These are phyloP conservation scores for Lactarius deliciosus DNA, from an alignment of 768 basidiomycete species.

Conservation along the genomic window DNA sequence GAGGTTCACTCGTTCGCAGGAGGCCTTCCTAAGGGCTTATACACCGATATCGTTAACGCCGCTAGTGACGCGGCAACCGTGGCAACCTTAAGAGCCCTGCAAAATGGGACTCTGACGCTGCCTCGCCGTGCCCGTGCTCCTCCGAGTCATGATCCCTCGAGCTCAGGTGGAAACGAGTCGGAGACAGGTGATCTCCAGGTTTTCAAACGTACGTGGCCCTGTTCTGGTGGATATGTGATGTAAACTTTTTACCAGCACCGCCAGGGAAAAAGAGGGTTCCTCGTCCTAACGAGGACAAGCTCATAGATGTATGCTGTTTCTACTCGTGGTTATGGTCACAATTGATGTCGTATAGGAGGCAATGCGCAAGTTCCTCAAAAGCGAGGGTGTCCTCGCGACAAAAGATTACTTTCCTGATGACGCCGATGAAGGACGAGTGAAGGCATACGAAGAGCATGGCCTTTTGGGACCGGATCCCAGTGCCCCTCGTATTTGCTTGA, in stretches of 20 bases:
- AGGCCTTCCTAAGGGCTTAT: neutral
- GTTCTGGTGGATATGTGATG: no score
- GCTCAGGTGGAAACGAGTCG: no score
- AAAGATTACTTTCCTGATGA: neutral
- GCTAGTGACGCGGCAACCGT: neutral
- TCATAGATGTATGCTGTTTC: no score
- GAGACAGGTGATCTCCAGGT: no score
- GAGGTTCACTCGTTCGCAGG: neutral
- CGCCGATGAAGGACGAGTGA: no score
- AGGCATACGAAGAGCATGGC: neutral
- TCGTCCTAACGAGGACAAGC: no score
- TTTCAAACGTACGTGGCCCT: no score
- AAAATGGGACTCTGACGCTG: neutral
- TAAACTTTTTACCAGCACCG: neutral
- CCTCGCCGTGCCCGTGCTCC: no score
- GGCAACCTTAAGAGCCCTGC: neutral
- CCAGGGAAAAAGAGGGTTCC: neutral
- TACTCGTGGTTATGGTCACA: neutral
- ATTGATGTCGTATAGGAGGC: neutral
- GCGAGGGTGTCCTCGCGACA: neutral
- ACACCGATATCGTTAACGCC: neutral
- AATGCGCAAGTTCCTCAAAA: conserved; percentile 6
- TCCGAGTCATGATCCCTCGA: no score
- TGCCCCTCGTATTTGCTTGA: conserved; percentile 2
- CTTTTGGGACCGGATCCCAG: neutral